phyloP scores from a whole-genome alignment of 2,329 filamentous ascomycete genomes.

The Fulvia fulva region DNA sequence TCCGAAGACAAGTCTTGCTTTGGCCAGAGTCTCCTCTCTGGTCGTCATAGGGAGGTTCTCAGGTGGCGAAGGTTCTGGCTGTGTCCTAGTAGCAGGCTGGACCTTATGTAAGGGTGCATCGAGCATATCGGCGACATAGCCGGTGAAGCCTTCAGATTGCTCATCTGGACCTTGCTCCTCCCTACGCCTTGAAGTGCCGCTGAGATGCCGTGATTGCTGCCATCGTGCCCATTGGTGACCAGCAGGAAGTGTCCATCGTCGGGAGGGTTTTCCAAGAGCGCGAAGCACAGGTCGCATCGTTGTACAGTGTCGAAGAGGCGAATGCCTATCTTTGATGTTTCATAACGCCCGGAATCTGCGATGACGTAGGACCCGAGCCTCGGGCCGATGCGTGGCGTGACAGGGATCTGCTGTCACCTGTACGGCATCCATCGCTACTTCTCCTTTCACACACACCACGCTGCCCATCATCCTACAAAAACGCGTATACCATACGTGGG shows the following conservation, averaged over 20 bases:
- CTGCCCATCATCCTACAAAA: neutral
- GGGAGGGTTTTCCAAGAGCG: neutral
- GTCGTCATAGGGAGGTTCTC: conserved; percentile 43
- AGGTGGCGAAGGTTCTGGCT: conserved; percentile 22
- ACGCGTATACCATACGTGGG: no score
- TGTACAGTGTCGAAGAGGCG: neutral
- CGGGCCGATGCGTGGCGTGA: neutral
- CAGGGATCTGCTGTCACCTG: neutral
- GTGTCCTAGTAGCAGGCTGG: conserved; percentile 18
- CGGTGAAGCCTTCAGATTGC: conserved; percentile 30
- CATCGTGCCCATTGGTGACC: neutral
- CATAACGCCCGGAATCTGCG: neutral
- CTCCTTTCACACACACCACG: neutral
- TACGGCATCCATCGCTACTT: no score
- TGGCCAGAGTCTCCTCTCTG: conserved; percentile 53
- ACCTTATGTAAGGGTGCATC: conserved; percentile 18
- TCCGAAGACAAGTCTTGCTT: conserved; percentile 73
- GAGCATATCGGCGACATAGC: conserved; percentile 29
- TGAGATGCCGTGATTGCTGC: neutral
- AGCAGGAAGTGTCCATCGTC: neutral
- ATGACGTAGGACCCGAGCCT: neutral
- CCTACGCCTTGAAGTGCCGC: neutral
- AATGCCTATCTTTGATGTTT: neutral
- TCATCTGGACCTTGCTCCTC: conserved; percentile 18
- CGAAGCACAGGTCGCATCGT: conserved; percentile 17